Base-by-base conservation (phyloP, 371 early-diverging fungal genomes). In the Actinomucor elegans region DNA sequence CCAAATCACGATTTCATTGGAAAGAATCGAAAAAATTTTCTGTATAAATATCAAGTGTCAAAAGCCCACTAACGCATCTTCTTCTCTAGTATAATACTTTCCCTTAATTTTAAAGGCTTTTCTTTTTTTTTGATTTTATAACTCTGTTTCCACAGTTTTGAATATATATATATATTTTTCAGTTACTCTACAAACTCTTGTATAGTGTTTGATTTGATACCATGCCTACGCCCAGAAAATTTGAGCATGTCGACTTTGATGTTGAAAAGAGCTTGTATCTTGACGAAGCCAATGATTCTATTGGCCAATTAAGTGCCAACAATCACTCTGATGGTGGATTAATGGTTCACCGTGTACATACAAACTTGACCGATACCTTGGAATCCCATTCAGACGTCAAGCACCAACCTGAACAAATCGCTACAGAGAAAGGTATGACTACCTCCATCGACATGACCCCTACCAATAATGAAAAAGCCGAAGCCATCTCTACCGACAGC, bases 371-470 rank as follows among this genome's bases (percentile, higher is more conserved):
- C 4, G 57, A 56, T 11, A 20, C 48, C 20, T 8, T 55, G 1
- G 48, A 53, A 18, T 35, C 34, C 20, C 48, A 56, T 17, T 35
- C 35, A 1, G 49, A 56, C 29, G 57, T 48, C 35, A 56, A 56
- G 29, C 17, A 27, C 4, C 9, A 32, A 5, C 37, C 28, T 28
- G 12, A 12, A 12, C 40, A 20, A 4, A 23, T 23, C 23, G n/a
- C 43, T 3, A 14, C 14, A 2, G 55, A 55, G 32, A 59, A 59
- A 33, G 52, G 41, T 5, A 17, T 23, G 4, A 37, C 59, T 27
- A 52, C 59, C 2, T 40, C 59, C 4, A 52, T 59, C 35, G 48
- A 59, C 17, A 59, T 59, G 15, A 42, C 56, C 7, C 12, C 51
- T 26, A 24, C 26, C 10, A 37, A 14, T 4, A 29, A 38, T 20